Evolutionary conservation across 352 stramenopile species (phyloP), one percentile per base, ranked within the genome.

Genomic region (Aphanomyces euteiches): DNA sequence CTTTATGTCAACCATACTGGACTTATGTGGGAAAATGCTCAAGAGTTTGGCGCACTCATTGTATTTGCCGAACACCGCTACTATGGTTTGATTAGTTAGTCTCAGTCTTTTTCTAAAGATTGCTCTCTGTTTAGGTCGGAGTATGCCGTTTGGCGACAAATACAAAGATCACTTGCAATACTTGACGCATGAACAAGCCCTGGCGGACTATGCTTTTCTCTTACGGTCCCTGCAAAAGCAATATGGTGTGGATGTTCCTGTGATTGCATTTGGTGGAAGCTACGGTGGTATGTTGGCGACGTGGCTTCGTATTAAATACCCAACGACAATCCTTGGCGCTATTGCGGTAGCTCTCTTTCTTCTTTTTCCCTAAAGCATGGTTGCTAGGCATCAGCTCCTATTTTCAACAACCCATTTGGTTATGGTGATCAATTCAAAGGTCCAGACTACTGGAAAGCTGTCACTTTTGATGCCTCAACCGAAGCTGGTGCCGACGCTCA

Each of bases 1-100:
- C 81, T 98, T 64, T 98, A 99, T 66, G 90, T 97, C 5, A 98
- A 98, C 77, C 82, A 97, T 66, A 98, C 95, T 28, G 93, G 93
- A 67, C 84, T 98, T 50, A 98, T 99, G 77, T 98, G 93, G 92
- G 93, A 98, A 75, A 90, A 97, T 56, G 96, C 94, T 5, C 73
- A 83, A 37, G 75, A 80, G 12, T 96, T 98, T 64, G 81, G 88
- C 39, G 93, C 95, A 5, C 77, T 95, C 4, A 71, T 98, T 6
- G 92, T 98, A 13, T 99, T 98, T 80, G 94, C 90, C 0, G 96
- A 99, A 75, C 96, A 99, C 78, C 89, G 96, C 0, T 99, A 98
- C 78, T 98, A 98, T 76, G 96, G 56, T 73, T 38, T 54, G 15
- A 37, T 12, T 7, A n/a, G 8, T 58, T 13, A 37, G 2, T 40